Evolutionary conservation across 1,284 basidiomycete species (phyloP).

Genomic region (Microbotryum violaceum): DNA sequence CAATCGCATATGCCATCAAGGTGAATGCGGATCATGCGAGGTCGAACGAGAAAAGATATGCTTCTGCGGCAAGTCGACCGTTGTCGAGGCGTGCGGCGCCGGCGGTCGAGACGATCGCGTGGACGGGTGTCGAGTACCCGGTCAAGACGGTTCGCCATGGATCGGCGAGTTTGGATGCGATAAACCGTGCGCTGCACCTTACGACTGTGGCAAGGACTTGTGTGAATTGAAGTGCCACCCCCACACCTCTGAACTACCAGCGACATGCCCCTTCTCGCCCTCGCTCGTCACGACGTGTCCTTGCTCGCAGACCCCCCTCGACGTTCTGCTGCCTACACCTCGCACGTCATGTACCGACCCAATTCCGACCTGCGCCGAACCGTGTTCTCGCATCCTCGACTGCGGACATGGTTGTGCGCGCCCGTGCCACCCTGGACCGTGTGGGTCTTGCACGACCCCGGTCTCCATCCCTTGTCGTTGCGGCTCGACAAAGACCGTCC

Average conservation of each 20-base stretch:
- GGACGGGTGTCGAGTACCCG: conserved; percentile 31
- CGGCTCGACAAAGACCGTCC: conserved; percentile 27
- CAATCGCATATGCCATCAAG: conserved; percentile 28
- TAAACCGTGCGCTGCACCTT: conserved; percentile 50
- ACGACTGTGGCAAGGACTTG: conserved; percentile 55
- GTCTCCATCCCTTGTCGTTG: conserved; percentile 35
- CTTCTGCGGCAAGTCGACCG: conserved; percentile 29
- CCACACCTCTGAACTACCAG: conserved; percentile 50
- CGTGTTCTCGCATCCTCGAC: conserved; percentile 58
- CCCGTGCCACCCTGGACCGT: conserved; percentile 42
- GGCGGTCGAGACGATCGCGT: conserved; percentile 12
- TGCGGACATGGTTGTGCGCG: conserved; percentile 63
- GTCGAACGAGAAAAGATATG: conserved; percentile 31
- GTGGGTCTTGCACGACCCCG: conserved; percentile 16
- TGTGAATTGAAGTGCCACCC: conserved; percentile 55
- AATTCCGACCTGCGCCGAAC: conserved; percentile 65
- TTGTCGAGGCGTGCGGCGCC: conserved; percentile 22
- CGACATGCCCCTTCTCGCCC: conserved; percentile 66
- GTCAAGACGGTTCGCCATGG: conserved; percentile 48
- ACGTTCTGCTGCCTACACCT: conserved; percentile 39
- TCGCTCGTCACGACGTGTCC: conserved; percentile 62
- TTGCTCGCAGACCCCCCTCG: conserved; percentile 61
- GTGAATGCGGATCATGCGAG: conserved; percentile 30
- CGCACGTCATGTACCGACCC: conserved; percentile 61
- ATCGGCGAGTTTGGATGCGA: conserved; percentile 62